Percentiles rank a stretch among this genome's conserved stretches.
phyloP scores from a whole-genome alignment of 495 filamentous ascomycete species.

The Chaetomium fimeti region DNA sequence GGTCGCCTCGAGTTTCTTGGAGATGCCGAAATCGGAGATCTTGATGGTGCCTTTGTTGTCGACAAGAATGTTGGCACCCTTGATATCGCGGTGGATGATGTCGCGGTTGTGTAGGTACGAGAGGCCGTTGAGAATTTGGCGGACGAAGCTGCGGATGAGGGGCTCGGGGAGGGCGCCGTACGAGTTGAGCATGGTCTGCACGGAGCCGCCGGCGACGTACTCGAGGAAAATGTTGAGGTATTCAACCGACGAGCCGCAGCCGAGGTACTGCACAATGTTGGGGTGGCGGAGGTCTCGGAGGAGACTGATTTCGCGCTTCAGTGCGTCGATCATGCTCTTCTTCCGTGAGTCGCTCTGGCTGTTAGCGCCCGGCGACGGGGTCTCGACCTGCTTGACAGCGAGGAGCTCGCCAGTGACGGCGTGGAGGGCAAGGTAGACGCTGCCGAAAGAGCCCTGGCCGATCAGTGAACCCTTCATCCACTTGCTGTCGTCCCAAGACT shows the following conservation, averaged over 20 bases:
- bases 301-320: conserved; percentile 94
- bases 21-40: conserved; percentile 99
- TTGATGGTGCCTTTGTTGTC: conserved; percentile 99
- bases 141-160: conserved; percentile 92
- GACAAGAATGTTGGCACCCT: conserved; percentile 97
- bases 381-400: conserved; percentile 97
- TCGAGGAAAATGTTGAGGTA: conserved; percentile 99
- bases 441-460: conserved; percentile 94
- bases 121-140: conserved; percentile 92
- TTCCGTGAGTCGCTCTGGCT: conserved; percentile 83
- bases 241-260: conserved; percentile 83
- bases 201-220: conserved; percentile 96
- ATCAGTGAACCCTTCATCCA: conserved; percentile 99
- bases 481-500: conserved; percentile 90
- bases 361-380: conserved; percentile 75
- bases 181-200: conserved; percentile 95
- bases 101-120: conserved; percentile 91
- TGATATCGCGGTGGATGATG: conserved; percentile 99
- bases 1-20: conserved; percentile 63
- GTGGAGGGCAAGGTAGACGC: conserved; percentile 95
- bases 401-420: conserved; percentile 96
- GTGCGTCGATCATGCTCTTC: conserved; percentile 94
- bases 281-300: conserved; percentile 91
- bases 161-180: conserved; percentile 94
- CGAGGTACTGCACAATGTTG: conserved; percentile 98